phyloP scores from a whole-genome alignment of 2,329 filamentous ascomycete species.

The Trichoderma gracile region DNA sequence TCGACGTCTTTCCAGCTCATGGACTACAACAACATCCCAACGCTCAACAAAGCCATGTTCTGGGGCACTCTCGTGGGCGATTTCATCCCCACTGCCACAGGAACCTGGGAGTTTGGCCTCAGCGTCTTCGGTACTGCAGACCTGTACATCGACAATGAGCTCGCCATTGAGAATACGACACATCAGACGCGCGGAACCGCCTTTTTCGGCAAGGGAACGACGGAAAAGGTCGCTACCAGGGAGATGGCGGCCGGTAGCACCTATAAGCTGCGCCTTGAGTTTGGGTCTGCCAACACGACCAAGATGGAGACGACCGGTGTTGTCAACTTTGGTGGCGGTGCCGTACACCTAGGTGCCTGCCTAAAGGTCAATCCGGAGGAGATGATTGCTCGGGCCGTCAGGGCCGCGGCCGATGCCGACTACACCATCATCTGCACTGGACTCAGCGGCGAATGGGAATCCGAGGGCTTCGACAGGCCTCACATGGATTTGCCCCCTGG shows the following conservation, averaged over 20 bases:
- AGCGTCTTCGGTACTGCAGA: constrained; percentile 6
- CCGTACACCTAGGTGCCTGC: constrained; percentile 6
- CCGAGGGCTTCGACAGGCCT: constrained; percentile 1
- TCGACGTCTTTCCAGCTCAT: constrained; percentile 9
- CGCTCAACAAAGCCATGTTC: constrained; percentile 2
- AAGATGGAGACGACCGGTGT: constrained; percentile 14
- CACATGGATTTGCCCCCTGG: constrained; percentile 4
- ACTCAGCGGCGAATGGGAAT: constrained; percentile 9
- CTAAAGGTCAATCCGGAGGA: background rate
- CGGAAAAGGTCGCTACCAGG: background rate
- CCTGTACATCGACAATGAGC: background rate
- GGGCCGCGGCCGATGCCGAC: background rate
- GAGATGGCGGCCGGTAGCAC: background rate
- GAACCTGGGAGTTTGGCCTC: constrained; percentile 16
- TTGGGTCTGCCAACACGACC: constrained; percentile 9
- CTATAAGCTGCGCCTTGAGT: background rate
- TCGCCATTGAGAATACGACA: background rate
- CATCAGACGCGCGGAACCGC: constrained; percentile 4
- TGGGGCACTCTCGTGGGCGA: constrained; percentile 1
- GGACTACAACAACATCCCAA: constrained; percentile 13
- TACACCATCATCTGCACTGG: constrained; percentile 16
- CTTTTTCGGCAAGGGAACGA: constrained; percentile 16
- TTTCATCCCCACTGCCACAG: background rate
- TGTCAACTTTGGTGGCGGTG: constrained; percentile 12
- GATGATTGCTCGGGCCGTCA: background rate